Evolutionary conservation across 441 rosid genomes (phyloP).

Genomic region (Erodium trifolium): DNA sequence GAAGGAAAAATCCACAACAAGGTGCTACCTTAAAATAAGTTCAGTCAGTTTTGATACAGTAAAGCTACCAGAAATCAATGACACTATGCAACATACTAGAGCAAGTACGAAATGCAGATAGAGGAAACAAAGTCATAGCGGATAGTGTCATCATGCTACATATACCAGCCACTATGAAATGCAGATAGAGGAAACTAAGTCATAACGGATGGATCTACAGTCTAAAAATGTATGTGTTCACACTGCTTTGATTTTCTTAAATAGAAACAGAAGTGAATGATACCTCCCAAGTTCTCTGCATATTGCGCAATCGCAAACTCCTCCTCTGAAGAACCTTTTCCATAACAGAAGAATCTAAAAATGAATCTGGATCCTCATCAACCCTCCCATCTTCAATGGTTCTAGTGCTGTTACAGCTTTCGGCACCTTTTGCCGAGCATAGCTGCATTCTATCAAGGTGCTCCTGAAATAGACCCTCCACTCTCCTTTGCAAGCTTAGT

Average conservation of each 20-base stretch:
- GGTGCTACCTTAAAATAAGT: neutral
- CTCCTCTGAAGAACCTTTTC: conserved; percentile 89
- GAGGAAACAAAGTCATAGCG: too few species aligned
- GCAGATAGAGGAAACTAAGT: too few species aligned
- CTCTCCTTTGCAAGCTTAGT: conserved; percentile 83
- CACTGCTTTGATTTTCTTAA: neutral
- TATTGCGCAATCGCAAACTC: conserved; percentile 82
- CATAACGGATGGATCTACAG: neutral
- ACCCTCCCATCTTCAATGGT: conserved; percentile 36
- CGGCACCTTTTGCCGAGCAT: conserved; percentile 36
- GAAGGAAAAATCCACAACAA: neutral
- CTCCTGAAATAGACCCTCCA: conserved; percentile 87
- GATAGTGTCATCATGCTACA: too few species aligned
- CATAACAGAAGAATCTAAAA: conserved; percentile 79
- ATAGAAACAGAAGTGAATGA: neutral
- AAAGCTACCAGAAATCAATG: conserved; percentile 4
- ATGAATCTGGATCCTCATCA: conserved; percentile 47
- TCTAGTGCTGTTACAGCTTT: conserved; percentile 27
- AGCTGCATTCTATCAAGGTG: conserved; percentile 72
- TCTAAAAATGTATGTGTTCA: neutral
- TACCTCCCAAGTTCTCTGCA: conserved; percentile 96
- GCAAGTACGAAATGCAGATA: too few species aligned
- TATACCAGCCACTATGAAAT: too few species aligned
- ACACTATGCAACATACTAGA: neutral
- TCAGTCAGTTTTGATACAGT: neutral